These are phyloP conservation scores for Angophora floribunda DNA, from an alignment of 345 rosid genomes.

Conservation along the genomic window DNA sequence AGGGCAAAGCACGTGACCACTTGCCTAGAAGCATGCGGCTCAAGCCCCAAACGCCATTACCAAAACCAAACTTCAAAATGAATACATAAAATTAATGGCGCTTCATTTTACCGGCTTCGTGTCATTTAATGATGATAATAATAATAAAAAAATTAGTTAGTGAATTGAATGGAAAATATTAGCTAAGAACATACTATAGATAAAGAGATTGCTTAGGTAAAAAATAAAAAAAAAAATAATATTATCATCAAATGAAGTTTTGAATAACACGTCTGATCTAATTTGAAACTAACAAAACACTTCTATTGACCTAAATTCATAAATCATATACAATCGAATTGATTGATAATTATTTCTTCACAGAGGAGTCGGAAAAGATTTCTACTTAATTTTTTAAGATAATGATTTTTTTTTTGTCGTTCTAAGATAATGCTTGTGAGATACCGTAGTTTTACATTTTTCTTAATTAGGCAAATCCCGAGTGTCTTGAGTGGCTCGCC, in stretches of 20 bases:
- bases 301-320: too few relatives aligned
- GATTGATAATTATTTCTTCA: not conserved
- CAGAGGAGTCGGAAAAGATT: too few relatives aligned
- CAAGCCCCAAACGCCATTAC: not conserved
- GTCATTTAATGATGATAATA: too few relatives aligned
- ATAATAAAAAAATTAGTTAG: not conserved
- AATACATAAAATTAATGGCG: not conserved
- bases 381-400: too few relatives aligned
- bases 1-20: not conserved
- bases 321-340: fast-evolving
- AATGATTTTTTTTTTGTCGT: too few relatives aligned
- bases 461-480: too few relatives aligned
- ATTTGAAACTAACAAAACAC: not conserved
- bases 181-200: not conserved
- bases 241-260: too few relatives aligned
- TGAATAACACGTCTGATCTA: not conserved
- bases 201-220: not conserved
- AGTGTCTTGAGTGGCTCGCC: fast-evolving
- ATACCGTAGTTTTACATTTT: too few relatives aligned
- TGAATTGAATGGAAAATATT: not conserved
- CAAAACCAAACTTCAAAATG: not conserved
- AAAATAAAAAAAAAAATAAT: too few relatives aligned
- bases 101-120: too few relatives aligned
- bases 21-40: not conserved
- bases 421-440: too few relatives aligned